Evolutionary conservation across 176 grass and related monocot species (phyloP), one percentile per base, ranked within the genome.

Genomic region (Oryza rufipogon): DNA sequence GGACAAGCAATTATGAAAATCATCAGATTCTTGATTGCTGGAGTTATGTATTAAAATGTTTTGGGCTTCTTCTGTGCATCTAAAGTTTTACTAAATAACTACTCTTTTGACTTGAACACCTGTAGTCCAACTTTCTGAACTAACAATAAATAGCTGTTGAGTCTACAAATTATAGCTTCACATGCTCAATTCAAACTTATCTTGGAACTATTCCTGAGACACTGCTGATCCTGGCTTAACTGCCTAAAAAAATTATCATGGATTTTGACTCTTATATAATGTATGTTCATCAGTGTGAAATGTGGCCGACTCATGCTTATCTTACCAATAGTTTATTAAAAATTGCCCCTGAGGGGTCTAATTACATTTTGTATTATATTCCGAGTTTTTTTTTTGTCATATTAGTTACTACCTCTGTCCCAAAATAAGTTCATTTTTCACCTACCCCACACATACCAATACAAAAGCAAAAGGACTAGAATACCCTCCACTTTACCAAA

Each of bases 1-100:
- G 7, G 28, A 80, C 28, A 67, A 81, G 5, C 10, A 74, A 69
- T 11, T 73, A 79, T 36, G 44, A 71, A 48, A 45, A 58, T 23
- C 3, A 56, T 69, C 36, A 70, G 25, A 32, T 23, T 56, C 16
- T 63, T 14, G 7, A 64, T 2, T 66, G 66, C 76, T 82, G 34
- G 13, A 14, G 14, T 33, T 81, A 17, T 46, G 23, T 67, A 6
- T 39, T 61, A 61, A 23, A 70, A 64, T 12, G 13, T 33, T 49
- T 51, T 75, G 5, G 9, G 9, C 5, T 28, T 64, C n/a, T 71
- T 17, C 48, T n/a, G 6, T 66, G 25, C 19, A 23, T 73, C 45
- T 71, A 15, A 65, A 16, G 66, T 54, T 47, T 81, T 78, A 61
- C 11, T 60, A 46, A 36, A 66, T 30, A 15, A 58, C 11, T 64